Evolutionary conservation across 2,329 filamentous ascomycete genomes (phyloP), one percentile per base, ranked within the genome.

Genomic region (Biscogniauxia sp.): DNA sequence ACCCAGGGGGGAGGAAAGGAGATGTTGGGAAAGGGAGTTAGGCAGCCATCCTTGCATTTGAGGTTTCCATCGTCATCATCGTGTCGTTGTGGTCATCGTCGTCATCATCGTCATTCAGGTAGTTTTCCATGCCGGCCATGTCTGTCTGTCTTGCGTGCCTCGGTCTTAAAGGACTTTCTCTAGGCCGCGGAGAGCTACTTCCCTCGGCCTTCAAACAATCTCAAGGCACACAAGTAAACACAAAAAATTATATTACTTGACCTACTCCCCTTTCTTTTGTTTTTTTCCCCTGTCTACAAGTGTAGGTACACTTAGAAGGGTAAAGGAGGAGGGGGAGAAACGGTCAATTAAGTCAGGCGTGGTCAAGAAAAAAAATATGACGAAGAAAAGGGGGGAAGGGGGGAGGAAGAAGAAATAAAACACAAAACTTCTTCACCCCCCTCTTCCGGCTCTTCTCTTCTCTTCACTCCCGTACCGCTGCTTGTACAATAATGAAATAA

Each of bases 401-500:
- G 61, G 59, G 63, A 62, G 53, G 28, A 7, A 32, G 28, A 32
- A 32, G 28, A 13, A 32, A 32, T 32, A 8, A 32, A 32, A 32
- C 6, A 32, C 11, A 32, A 32, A 32, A 32, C 7, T 32, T 32
- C 28, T 32, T 32, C 11, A n/a, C n/a, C 28, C 6, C 28, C 7
- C 11, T 7, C 28, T 13, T 32, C 11, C 28, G 7, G 7, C 28
- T 2, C 28, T 32, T 32, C 28, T 32, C 28, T 32, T 8, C 28
- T 3, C 28, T 32, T 32, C 28, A 3, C 28, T 65, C 54, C 19
- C 55, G 61, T 64, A 58, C 64, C 61, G 58, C 61, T 63, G 68
- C 67, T 64, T 65, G 66, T 65, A 61, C 51, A 62, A 65, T 45
- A 20, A 26, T 41, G 25, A 49, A 23, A 49, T 56, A n/a, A 45